Base-by-base conservation (phyloP, 2,329 filamentous ascomycete species). In the Grosmannia huntii region DNA sequence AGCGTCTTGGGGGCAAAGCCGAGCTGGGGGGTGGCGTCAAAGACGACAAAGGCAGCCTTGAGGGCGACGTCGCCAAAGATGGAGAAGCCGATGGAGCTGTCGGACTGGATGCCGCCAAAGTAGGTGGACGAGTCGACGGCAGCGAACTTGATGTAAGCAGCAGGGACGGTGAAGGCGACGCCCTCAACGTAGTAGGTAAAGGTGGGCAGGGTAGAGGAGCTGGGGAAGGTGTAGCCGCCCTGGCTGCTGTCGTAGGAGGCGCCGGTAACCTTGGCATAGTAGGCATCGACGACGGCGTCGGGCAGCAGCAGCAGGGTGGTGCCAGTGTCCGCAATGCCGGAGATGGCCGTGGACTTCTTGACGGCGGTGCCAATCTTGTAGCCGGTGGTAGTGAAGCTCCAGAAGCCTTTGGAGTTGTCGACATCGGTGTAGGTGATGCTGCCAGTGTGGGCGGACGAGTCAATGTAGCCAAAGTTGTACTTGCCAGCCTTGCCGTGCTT, bases 51-150 rank as follows among this genome's bases (percentile, higher is more conserved):
- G 19, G 64, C 63, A 1, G 65, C 65, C 64, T 67, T 66, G 51
- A 66, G 63, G 6, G 64, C 63, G 4, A 66, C 62, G 23, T 65
- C 64, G 11, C 65, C 65, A 28, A 63, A 67, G 61, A 67, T 66
- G 61, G 62, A 61, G 59, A 66, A 59, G 49, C 65, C 64, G 27
- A 67, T 62, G 27, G 28, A 60, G 19, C 46, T 19, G 60, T 59
- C 58, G 25, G 41, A 52, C 75, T 88, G 85, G 58, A 89, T 76
- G 54, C 84, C 85, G 60, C 85, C 85, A 65, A 76, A 86, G 76
- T 85, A 87, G 44, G 59, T 72, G 4, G 65, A 67, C 11, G 65
- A 70, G 61, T 41, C 74, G 21, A 75, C 68, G 27, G 72, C 67
- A 1, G 76, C 70, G 66, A 77, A 83, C 62, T 75, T 76, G 59